A percentile compares a stretch with the other conserved stretches of the same genome.
These are phyloP conservation scores for Clausena lansium DNA, from an alignment of 345 rosid genomes.

Conservation along the genomic window DNA sequence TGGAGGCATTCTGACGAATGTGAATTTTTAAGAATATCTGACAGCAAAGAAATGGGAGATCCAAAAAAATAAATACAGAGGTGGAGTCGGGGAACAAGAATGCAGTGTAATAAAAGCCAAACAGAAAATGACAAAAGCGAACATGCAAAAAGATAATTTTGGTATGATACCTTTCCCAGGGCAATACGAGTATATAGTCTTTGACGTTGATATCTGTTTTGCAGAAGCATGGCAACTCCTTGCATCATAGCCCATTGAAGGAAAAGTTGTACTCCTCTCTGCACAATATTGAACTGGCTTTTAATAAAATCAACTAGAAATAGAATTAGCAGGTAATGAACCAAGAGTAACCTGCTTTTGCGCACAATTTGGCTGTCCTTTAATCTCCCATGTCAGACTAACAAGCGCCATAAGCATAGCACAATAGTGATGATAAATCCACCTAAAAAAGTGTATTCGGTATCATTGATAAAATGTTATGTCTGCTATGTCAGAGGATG, in stretches of 20 bases:
- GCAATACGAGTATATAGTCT: constrained; percentile 99
- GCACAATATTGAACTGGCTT: constrained; percentile 26
- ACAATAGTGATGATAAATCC: constrained; percentile 98
- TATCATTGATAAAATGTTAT: constrained; percentile 8
- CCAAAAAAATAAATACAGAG: not conserved
- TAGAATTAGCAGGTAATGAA: constrained; percentile 10
- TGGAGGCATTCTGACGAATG: not conserved
- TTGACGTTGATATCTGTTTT: constrained; percentile 98
- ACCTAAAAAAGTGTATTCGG: constrained; percentile 55
- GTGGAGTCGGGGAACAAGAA: not conserved
- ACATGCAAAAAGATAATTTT: constrained; percentile 12
- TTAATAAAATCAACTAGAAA: constrained; percentile 9
- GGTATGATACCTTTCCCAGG: constrained; percentile 71
- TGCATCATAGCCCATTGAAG: constrained; percentile 99
- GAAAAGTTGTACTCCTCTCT: constrained; percentile 98
- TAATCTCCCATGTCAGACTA: constrained; percentile 99
- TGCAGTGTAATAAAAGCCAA: not conserved
- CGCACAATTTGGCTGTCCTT: constrained; percentile 94
- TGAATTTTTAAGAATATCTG: not conserved
- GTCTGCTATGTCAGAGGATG: not conserved
- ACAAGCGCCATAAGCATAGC: constrained; percentile 96
- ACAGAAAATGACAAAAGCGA: constrained; percentile 1
- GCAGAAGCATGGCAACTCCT: constrained; percentile 99
- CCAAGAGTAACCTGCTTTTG: constrained; percentile 74
- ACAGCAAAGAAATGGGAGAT: not conserved